phyloP scores from a whole-genome alignment of 192 early-diverging fungal species.

The Coemansia sp. region DNA sequence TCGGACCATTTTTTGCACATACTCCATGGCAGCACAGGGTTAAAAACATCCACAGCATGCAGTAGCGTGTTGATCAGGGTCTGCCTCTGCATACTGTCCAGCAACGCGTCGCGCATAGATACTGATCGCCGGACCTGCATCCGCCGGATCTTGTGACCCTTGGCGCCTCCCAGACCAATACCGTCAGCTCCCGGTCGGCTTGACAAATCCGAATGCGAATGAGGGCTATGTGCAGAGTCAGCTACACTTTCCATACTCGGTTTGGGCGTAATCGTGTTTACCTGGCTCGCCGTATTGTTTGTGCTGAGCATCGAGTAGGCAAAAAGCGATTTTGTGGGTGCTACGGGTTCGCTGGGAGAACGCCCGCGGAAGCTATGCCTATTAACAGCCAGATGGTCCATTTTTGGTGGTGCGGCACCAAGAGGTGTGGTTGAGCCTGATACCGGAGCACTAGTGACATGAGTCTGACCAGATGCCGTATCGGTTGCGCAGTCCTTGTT shows the following conservation, averaged over 20 bases:
- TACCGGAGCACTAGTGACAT: too few relatives aligned
- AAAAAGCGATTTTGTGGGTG: slow-evolving; percentile 11
- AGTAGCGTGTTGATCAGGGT: slow-evolving; percentile 65
- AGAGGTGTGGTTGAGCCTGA: neutral
- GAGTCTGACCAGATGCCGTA: neutral
- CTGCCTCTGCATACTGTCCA: slow-evolving; percentile 59
- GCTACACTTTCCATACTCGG: neutral
- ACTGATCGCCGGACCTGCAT: slow-evolving; percentile 36
- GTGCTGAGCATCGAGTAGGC: slow-evolving; percentile 5
- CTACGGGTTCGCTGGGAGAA: slow-evolving; percentile 36
- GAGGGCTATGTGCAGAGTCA: neutral
- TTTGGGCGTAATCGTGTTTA: neutral
- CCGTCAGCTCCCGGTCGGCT: neutral
- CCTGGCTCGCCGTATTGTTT: neutral
- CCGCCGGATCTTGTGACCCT: slow-evolving; percentile 13
- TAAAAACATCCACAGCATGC: slow-evolving; percentile 88
- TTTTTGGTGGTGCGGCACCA: neutral
- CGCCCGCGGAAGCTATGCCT: slow-evolving; percentile 11
- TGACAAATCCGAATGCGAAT: too few relatives aligned
- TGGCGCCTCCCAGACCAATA: neutral
- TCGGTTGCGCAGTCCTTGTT: slow-evolving; percentile 15
- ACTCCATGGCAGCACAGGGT: slow-evolving; percentile 76
- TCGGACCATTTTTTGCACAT: slow-evolving; percentile 90
- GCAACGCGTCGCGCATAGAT: slow-evolving; percentile 46
- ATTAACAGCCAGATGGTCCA: neutral